Percentiles rank a stretch among this genome's conserved stretches.
Conservation (phyloP, 192 early-diverging fungal genomes). For the Jimgerdemannia lactiflua region DNA sequence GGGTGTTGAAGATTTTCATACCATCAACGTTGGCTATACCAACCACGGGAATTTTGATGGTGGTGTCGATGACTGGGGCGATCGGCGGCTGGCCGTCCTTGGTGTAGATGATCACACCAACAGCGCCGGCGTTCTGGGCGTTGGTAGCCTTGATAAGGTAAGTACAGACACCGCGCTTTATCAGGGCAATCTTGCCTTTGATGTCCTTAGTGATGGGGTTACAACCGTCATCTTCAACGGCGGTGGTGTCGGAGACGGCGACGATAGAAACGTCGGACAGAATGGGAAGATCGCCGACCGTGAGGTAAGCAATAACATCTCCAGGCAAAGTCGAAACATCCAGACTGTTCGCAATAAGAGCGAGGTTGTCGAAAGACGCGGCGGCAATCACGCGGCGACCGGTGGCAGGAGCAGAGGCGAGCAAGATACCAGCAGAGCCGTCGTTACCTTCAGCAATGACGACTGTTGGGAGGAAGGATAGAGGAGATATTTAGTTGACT, state of each 20-base stretch:
- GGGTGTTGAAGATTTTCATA: constrained; percentile 39
- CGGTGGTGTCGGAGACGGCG: constrained; percentile 32
- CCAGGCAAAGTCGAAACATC: constrained; percentile 11
- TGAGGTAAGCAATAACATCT: background rate
- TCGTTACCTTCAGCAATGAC: constrained; percentile 65
- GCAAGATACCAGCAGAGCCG: constrained; percentile 62
- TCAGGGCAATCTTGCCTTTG: constrained; percentile 50
- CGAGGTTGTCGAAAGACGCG: constrained; percentile 47
- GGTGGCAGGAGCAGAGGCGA: constrained; percentile 55
- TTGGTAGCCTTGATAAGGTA: constrained; percentile 60
- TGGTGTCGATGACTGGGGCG: background rate
- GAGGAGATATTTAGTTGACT: background rate
- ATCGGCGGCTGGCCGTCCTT: constrained; percentile 10
- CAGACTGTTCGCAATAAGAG: constrained; percentile 31
- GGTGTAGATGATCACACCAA: constrained; percentile 68
- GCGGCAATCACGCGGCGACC: constrained; percentile 54
- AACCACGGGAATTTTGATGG: constrained; percentile 51
- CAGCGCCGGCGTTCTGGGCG: constrained; percentile 56
- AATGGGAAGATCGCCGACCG: constrained; percentile 13
- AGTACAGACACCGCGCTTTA: constrained; percentile 68
- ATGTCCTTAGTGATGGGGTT: constrained; percentile 31
- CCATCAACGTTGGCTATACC: constrained; percentile 51
- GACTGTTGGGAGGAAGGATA: constrained; percentile 18
- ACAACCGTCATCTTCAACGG: constrained; percentile 56
- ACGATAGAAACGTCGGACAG: constrained; percentile 42